phyloP scores from a whole-genome alignment of 2,329 filamentous ascomycete species.

The Trichoderma cornu-damae region DNA sequence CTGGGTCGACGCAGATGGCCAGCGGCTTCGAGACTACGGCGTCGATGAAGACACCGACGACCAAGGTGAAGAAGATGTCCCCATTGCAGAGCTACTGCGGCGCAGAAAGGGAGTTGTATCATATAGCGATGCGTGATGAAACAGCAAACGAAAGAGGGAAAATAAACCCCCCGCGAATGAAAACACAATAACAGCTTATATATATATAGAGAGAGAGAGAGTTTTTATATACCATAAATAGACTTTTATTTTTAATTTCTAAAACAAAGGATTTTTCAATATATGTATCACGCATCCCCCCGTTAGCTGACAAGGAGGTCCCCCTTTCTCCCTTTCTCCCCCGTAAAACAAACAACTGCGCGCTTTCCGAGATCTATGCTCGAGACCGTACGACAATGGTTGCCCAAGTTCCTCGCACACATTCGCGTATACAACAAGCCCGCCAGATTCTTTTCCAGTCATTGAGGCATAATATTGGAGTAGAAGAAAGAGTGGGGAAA shows the following conservation, averaged over 20 bases:
- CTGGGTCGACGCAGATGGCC: constrained; percentile 73
- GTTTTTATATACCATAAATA: not conserved
- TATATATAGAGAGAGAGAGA: not conserved
- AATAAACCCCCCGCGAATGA: constrained; percentile 24
- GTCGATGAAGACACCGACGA: constrained; percentile 69
- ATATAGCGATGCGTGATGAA: not conserved
- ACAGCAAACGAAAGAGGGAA: not conserved
- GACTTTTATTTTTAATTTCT: constrained; percentile 6
- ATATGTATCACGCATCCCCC: constrained; percentile 4
- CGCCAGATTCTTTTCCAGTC: constrained; percentile 7
- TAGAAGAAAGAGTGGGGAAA: not conserved
- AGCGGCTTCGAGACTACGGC: constrained; percentile 68
- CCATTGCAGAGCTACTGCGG: constrained; percentile 61
- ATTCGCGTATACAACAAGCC: constrained; percentile 16
- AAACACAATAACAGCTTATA: constrained; percentile 12
- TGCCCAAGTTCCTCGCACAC: constrained; percentile 4
- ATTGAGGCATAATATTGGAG: constrained; percentile 1
- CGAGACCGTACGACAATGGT: constrained; percentile 3
- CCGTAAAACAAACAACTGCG: not conserved
- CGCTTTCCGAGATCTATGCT: constrained; percentile 10
- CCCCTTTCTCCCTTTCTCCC: not conserved
- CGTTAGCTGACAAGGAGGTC: not conserved
- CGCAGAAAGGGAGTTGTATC: constrained; percentile 40
- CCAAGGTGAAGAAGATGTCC: constrained; percentile 56
- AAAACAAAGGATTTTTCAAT: constrained; percentile 1